Percentiles rank a stretch among this genome's conserved stretches.
Conservation (phyloP, 257 asterid genomes). For the Schizonepeta tenuifolia region DNA sequence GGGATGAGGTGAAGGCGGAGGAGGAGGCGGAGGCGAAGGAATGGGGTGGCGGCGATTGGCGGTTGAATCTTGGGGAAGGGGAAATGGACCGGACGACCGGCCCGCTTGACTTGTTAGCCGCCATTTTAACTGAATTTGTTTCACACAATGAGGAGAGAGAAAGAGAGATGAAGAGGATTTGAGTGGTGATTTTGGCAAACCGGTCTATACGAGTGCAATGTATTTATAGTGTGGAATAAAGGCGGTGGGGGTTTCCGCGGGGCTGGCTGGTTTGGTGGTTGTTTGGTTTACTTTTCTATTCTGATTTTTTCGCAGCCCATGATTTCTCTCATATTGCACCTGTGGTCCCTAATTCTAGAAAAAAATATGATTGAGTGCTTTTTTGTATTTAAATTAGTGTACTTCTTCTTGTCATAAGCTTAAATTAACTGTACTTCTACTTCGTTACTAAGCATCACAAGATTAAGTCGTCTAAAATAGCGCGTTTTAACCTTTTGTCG, state of each 20-base stretch:
- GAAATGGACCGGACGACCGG: constrained; percentile 48
- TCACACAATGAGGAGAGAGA: neutral
- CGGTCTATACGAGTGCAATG: constrained; percentile 26
- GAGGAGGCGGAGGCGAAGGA: constrained; percentile 30
- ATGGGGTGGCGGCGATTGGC: constrained; percentile 26
- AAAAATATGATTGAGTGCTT: neutral
- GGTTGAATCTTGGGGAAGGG: constrained; percentile 38
- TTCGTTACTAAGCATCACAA: neutral
- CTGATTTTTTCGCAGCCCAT: neutral
- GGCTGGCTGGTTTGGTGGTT: neutral
- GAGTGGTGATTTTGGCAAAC: constrained; percentile 43
- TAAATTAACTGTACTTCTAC: neutral
- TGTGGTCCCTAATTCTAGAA: constrained; percentile 36
- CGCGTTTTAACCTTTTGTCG: constrained; percentile 32
- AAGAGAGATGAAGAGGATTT: neutral
- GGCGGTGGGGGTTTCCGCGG: neutral
- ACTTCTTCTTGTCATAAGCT: no score
- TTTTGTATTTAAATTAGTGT: neutral
- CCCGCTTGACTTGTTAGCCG: constrained; percentile 42
- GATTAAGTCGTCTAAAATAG: constrained; percentile 3
- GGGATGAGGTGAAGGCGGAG: constrained; percentile 39
- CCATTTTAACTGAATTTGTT: constrained; percentile 30
- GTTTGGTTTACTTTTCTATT: constrained; percentile 8
- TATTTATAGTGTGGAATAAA: constrained; percentile 51
- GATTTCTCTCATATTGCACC: constrained; percentile 29